phyloP scores from a whole-genome alignment of 192 early-diverging fungal species.

The Backusella westeae region DNA sequence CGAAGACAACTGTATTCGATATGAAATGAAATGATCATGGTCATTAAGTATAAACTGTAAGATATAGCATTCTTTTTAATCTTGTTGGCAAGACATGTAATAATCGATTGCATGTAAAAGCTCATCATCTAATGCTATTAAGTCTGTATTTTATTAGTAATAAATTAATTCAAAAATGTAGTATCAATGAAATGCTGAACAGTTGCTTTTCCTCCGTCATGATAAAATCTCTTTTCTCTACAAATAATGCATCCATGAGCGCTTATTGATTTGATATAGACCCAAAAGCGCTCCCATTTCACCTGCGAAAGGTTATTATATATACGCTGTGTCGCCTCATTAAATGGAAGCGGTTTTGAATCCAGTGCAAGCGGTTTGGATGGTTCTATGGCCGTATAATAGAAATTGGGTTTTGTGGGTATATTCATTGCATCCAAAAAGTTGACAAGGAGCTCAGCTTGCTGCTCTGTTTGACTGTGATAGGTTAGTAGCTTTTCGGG shows the following conservation, averaged over 20 bases:
- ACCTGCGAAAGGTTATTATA: conserved; percentile 40
- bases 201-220: conserved; percentile 36
- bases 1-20: too few species aligned
- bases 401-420: background rate
- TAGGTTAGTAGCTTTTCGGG: background rate
- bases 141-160: background rate
- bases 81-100: too few species aligned
- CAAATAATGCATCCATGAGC: conserved; percentile 54
- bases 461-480: background rate
- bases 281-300: conserved; percentile 43
- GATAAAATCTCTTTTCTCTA: conserved; percentile 36
- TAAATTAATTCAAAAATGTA: background rate
- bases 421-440: background rate
- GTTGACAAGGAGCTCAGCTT: background rate
- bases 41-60: too few species aligned
- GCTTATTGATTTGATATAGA: conserved; percentile 45
- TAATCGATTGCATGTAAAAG: too few species aligned
- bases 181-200: conserved; percentile 53
- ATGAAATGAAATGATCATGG: too few species aligned
- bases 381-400: background rate
- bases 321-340: conserved; percentile 7
- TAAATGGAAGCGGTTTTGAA: background rate
- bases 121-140: too few species aligned
- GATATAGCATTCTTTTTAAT: too few species aligned
- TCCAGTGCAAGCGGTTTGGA: background rate